A percentile compares a stretch with the other conserved stretches of the same genome.
Evolutionary conservation across 305 asterid species (phyloP).

Genomic region (Caryopteris hybrid): DNA sequence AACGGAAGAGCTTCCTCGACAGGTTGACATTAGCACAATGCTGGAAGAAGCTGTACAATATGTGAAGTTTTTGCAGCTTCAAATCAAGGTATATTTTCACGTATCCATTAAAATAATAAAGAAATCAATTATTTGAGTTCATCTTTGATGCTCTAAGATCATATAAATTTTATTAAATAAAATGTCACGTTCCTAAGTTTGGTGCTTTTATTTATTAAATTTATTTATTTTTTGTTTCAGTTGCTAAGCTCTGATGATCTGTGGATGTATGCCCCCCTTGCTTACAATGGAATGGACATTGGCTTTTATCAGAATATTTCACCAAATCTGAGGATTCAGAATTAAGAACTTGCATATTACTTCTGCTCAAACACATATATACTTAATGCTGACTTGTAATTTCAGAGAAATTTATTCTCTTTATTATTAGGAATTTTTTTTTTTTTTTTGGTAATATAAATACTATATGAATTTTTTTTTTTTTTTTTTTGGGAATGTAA

Average conservation of each 20-base stretch:
- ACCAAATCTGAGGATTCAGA: slow-evolving; percentile 24
- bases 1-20: neutral
- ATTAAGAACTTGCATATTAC: neutral
- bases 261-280: slow-evolving; percentile 95
- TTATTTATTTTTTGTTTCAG: slow-evolving; percentile 39
- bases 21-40: slow-evolving; percentile 93
- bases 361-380: neutral
- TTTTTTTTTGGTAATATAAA: neutral
- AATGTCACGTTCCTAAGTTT: neutral
- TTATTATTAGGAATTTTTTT: neutral
- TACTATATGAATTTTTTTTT: neutral
- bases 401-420: neutral
- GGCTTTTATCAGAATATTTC: slow-evolving; percentile 42
- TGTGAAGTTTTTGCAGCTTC: slow-evolving; percentile 87
- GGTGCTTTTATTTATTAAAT: neutral
- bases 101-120: no score
- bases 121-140: no score
- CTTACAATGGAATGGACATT: slow-evolving; percentile 77
- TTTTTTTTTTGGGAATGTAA: neutral
- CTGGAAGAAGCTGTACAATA: slow-evolving; percentile 90
- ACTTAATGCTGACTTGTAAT: neutral
- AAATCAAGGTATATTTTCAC: slow-evolving; percentile 54
- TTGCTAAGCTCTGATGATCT: slow-evolving; percentile 77
- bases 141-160: no score
- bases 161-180: no score